These are phyloP conservation scores for Trichoderma oligosporum DNA, from an alignment of 2,329 filamentous ascomycete species.

Conservation along the genomic window DNA sequence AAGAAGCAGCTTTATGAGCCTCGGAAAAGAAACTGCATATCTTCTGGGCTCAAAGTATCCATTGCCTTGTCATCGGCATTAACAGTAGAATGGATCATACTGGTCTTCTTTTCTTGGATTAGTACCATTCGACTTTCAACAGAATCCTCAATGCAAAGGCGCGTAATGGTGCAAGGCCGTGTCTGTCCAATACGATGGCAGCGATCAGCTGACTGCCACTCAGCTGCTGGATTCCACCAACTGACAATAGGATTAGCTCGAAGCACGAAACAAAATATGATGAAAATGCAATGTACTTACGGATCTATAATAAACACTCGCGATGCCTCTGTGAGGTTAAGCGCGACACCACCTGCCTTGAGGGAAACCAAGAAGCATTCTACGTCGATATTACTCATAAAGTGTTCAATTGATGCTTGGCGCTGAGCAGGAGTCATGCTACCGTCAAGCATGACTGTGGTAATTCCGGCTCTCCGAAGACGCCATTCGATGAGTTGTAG, in stretches of 20 bases:
- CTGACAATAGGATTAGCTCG: constrained; percentile 39
- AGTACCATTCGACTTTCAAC: constrained; percentile 95
- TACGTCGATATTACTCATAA: constrained; percentile 91
- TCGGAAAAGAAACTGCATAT: constrained; percentile 95
- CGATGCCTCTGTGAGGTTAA: constrained; percentile 93
- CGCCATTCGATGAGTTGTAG: constrained; percentile 96
- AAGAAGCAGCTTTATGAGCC: constrained; percentile 43
- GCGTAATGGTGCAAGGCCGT: constrained; percentile 88
- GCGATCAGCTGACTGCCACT: constrained; percentile 95
- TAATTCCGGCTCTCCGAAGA: constrained; percentile 91
- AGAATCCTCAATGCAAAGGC: constrained; percentile 93
- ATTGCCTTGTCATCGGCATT: constrained; percentile 88
- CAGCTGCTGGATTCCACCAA: constrained; percentile 99
- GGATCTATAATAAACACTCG: constrained; percentile 95
- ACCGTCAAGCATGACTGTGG: constrained; percentile 95
- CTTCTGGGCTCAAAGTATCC: constrained; percentile 84
- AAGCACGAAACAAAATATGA: constrained; percentile 2
- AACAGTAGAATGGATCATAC: constrained; percentile 95
- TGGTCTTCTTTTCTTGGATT: constrained; percentile 97
- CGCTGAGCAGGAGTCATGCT: constrained; percentile 94
- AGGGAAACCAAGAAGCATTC: constrained; percentile 95
- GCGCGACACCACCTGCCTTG: constrained; percentile 90
- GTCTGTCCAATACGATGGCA: constrained; percentile 94
- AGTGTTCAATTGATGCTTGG: constrained; percentile 89
- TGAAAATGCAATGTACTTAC: constrained; percentile 45